Evolutionary conservation across 129 eudicot genomes (phyloP).

Genomic region (Flaveria ramosissima): DNA sequence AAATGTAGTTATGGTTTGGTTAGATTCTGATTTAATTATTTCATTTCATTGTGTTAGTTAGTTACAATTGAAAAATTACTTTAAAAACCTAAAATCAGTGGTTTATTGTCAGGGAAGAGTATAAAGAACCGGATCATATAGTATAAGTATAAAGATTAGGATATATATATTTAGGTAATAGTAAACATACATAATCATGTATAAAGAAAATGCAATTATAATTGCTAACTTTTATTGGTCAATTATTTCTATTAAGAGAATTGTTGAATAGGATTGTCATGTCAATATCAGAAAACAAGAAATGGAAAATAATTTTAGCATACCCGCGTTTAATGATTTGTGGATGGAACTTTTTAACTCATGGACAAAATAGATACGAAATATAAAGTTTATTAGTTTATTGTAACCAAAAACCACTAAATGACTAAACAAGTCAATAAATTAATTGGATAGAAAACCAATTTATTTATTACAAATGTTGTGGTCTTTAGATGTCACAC

Average conservation of each 20-base stretch:
- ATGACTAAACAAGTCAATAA: neutral
- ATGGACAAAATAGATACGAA: neutral
- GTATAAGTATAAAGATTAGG: no score
- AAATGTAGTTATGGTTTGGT: no score
- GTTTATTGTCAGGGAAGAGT: no score
- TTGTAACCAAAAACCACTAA: constrained; percentile 18
- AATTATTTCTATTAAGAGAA: neutral
- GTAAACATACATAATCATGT: no score
- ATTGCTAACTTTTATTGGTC: constrained; percentile 17
- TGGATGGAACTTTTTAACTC: constrained; percentile 23
- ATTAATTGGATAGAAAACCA: neutral
- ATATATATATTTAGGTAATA: no score
- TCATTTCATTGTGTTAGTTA: no score
- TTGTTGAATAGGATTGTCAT: constrained; percentile 26
- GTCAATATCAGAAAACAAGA: constrained; percentile 3
- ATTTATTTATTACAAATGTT: neutral
- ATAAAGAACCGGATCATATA: no score
- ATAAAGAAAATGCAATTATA: neutral
- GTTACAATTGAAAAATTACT: no score
- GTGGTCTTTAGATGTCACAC: constrained; percentile 19
- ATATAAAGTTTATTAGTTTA: constrained; percentile 12
- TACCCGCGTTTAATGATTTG: neutral
- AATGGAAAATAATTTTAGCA: constrained; percentile 6
- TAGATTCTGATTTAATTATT: no score
- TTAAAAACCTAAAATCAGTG: no score